Evolutionary conservation across 768 basidiomycete genomes (phyloP), one percentile per base, ranked within the genome.

Genomic region (Trametes cinnabarina): DNA sequence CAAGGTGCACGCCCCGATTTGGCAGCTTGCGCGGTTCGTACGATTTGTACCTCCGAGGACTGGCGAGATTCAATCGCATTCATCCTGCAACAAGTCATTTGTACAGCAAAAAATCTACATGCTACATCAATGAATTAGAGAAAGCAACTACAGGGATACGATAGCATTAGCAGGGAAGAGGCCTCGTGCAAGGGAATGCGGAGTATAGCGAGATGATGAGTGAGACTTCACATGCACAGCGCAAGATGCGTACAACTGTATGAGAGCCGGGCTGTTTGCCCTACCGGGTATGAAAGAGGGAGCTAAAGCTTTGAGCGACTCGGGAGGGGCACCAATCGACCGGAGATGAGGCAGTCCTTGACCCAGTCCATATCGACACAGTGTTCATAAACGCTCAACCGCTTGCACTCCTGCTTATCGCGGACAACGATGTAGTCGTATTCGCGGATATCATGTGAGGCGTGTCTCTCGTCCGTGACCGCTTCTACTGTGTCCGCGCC

Each of bases 401-500:
- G 60, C 28, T 61, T 62, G 47, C 69, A 71, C 35, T 74, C 72
- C 12, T 70, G 66, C 47, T 60, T 67, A 30, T 87, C 83, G 61
- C 82, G 81, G 58, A 85, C 77, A 51, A 94, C 76, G 39, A 91
- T 71, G 58, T 84, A 86, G 66, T 88, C 80, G 68, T 83, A 91
- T 7, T 61, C 69, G 26, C 20, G 57, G 14, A 64, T 75, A 22
- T 42, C 72, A 28, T 60, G 59, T 1, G 74, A 74, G 3, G 82
- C 79, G 59, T 73, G 69, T 55, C 72, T 76, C 9, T 72, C 28
- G n/a, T 83, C 79, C 8, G 74, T 70, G 26, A 86, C 80, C 2
- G 84, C 84, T 69, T 92, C 88, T 44, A 95, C 86, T 12, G 72
- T 75, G 7, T 73, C 71, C 0, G 93, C 90, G 0, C 92, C 92